phyloP scores from a whole-genome alignment of 768 basidiomycete species.

The Suillus clintonianus region DNA sequence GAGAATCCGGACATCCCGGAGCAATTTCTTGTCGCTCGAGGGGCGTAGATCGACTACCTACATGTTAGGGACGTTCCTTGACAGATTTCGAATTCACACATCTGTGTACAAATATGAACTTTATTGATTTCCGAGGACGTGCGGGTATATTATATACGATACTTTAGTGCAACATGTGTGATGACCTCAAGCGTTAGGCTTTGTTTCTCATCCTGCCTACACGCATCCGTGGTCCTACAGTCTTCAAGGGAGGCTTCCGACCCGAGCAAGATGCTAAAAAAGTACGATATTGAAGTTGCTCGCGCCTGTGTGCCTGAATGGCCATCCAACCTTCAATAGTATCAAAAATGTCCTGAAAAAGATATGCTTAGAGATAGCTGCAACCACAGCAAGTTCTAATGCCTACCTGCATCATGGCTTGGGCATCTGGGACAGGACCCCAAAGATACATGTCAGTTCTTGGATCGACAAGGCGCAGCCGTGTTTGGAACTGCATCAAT shows the following conservation, averaged over 20 bases:
- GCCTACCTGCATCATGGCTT: constrained; percentile 21
- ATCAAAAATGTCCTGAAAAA: constrained; percentile 26
- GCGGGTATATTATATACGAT: neutral
- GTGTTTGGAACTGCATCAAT: constrained; percentile 20
- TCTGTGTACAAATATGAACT: neutral
- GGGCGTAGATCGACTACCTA: neutral
- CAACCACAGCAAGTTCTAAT: neutral
- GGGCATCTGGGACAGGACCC: constrained; percentile 16
- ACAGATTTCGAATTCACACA: neutral
- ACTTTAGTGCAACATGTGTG: neutral
- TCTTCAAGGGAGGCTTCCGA: constrained; percentile 13
- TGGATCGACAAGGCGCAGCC: constrained; percentile 12
- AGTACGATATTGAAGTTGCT: neutral
- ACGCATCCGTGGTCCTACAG: constrained; percentile 29
- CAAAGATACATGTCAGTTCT: constrained; percentile 23
- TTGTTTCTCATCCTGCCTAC: neutral
- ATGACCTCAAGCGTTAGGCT: no score
- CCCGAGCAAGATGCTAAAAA: neutral
- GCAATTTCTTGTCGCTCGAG: constrained; percentile 65
- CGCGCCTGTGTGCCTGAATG: constrained; percentile 21
- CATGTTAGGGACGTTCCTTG: neutral
- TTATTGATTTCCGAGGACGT: neutral
- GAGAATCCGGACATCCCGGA: constrained; percentile 72
- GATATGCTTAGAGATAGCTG: neutral
- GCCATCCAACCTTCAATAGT: constrained; percentile 29